Base-by-base conservation (phyloP, 352 stramenopile species). In the Globisporangium paddicum region DNA sequence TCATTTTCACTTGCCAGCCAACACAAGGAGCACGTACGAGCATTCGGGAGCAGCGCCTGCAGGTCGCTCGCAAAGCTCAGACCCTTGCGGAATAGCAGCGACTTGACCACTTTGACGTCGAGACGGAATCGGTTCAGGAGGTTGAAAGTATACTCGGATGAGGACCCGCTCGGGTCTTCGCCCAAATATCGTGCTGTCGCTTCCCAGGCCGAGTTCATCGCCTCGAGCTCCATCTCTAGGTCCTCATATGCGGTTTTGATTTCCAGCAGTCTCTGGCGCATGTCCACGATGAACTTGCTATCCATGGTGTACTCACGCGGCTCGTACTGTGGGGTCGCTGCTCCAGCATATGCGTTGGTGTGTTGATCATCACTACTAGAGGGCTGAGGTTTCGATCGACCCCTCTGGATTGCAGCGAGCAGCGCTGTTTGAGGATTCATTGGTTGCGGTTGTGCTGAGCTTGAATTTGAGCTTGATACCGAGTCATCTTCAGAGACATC, bases 71-170 rank as follows among this genome's bases (percentile, higher is more conserved):
- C 40, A 40, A 89, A 89, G 51, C 49, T 74, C 18, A 90, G 10
- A 0, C 81, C 83, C 32, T 82, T 79, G 4, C 81, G 74, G 21
- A 79, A 82, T 1, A 90, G 67, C 37, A 89, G 50, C 2, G 71
- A 69, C 40, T 87, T 87, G 5, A 78, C 78, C 7, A 90, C 77
- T 56, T 88, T 89, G 26, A 93, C 80, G 51, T 93, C 83, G 13
- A 93, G 55, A 19, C 88, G 58, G 55, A 93, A 91, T 10, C 81
- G 72, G 59, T 93, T 79, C 10, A 93, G 58, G 1, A 93, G 60
- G 8, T 65, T 71, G 14, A 91, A 75, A 0, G 86, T 77, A 51
- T 91, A 90, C 46, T 91, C 79, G 7, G 83, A 90, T 16, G 81
- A 85, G 16, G 77, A 86, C 2, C 61, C 65, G 3, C 55, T 57